Evolutionary conservation across 306 rosid species (phyloP), one percentile per base, ranked within the genome.

Genomic region (Prunus mume): DNA sequence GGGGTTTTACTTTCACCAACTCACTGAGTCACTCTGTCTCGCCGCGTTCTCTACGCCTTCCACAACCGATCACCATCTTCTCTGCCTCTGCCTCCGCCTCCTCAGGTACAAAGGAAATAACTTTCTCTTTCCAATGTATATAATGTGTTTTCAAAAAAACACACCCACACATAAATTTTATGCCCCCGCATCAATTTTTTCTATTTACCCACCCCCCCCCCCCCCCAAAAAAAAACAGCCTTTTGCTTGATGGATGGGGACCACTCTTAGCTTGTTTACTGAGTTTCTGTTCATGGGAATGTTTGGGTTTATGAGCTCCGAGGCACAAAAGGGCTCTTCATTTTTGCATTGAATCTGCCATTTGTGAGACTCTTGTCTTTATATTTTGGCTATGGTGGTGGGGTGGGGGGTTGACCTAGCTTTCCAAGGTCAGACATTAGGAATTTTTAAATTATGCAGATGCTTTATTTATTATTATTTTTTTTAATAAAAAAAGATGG

Each of bases 321-420:
- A 68, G 70, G 69, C 67, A 19, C 30, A 56, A 72, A 83, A 80
- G 32, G 58, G 68, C 50, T 46, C 54, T 68, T 75, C 72, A 45
- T 45, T 80, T 27, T 49, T 74, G 28, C 15, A 3, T 47, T 47
- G 15, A 47, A 47, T 47, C 52, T 47, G 12, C 73, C 72, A 51
- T 45, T 78, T 30, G 58, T 76, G 28, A 47, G 43, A 38, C 2
- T 38, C 43, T 38, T 38, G 43, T 79, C 1, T 85, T 75, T 73
- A 47, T 73, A 11, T 71, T 65, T 76, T 79, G 88, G 85, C 74
- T 78, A 74, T 82, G 93, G 91, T 22, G 24, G 90, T 81, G 95
- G 87, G 88, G 87, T 84, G 77, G 76, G 76, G 86, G 78, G 93
- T 92, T 92, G 91, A 88, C 96, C 90, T 86, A 76, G 22, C 68